Evolutionary conservation across 2,329 filamentous ascomycete genomes (phyloP).

Genomic region (Emericellopsis cladophorae): DNA sequence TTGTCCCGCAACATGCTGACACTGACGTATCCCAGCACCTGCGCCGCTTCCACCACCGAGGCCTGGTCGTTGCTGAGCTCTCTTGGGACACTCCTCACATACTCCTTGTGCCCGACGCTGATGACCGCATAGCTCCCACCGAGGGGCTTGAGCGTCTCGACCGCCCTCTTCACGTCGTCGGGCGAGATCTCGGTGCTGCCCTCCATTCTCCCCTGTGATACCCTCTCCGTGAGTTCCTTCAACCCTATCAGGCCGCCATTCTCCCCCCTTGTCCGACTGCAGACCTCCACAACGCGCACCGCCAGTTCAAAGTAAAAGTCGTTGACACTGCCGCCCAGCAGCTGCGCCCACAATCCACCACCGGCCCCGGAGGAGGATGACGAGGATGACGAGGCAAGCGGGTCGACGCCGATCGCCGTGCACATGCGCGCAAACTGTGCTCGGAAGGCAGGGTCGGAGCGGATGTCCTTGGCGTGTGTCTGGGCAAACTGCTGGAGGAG

Average conservation of each 20-base stretch:
- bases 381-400: slow-evolving; percentile 42
- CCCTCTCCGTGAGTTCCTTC: slow-evolving; percentile 63
- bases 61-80: slow-evolving; percentile 93
- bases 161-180: slow-evolving; percentile 85
- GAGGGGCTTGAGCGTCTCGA: slow-evolving; percentile 75
- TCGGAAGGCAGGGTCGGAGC: slow-evolving; percentile 86
- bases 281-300: slow-evolving; percentile 90
- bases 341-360: slow-evolving; percentile 80
- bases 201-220: slow-evolving; percentile 60
- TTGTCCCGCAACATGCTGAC: slow-evolving; percentile 83
- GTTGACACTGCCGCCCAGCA: slow-evolving; percentile 82
- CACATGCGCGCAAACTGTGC: slow-evolving; percentile 99
- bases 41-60: slow-evolving; percentile 79
- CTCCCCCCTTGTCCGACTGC: slow-evolving; percentile 70
- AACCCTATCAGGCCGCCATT: slow-evolving; percentile 89
- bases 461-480: slow-evolving; percentile 91
- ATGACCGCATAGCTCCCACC: slow-evolving; percentile 81
- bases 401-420: slow-evolving; percentile 90
- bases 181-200: slow-evolving; percentile 73
- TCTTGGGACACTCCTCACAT: slow-evolving; percentile 86
- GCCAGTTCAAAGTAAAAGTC: slow-evolving; percentile 98
- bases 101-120: slow-evolving; percentile 69
- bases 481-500: slow-evolving; percentile 89
- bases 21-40: slow-evolving; percentile 81
- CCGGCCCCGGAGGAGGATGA: slow-evolving; percentile 23